Evolutionary conservation across 2,329 filamentous ascomycete species (phyloP).

Genomic region (Microcera coccophila): DNA sequence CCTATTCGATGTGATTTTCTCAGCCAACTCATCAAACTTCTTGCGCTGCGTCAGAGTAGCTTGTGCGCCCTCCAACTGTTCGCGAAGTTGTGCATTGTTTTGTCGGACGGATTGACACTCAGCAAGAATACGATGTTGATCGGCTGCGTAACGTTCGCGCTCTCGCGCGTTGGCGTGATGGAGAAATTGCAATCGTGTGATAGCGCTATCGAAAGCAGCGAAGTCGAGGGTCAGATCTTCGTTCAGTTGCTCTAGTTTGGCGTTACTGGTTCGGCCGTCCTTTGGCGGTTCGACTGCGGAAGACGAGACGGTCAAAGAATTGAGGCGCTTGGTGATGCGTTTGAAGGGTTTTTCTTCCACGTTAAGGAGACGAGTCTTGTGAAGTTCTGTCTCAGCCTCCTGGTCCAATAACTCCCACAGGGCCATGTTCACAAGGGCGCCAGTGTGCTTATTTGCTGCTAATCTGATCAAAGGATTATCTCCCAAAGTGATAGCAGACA

Average conservation of each 20-base stretch:
- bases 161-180: conserved; percentile 78
- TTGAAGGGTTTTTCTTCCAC: conserved; percentile 93
- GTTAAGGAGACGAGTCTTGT: conserved; percentile 80
- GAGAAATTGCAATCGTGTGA: conserved; percentile 84
- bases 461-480: too few species aligned
- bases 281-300: conserved; percentile 31
- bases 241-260: conserved; percentile 62
- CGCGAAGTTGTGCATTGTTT: conserved; percentile 67
- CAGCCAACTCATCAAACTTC: conserved; percentile 81
- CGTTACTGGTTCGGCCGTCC: conserved; percentile 39
- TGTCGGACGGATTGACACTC: conserved; percentile 75
- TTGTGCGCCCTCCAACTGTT: conserved; percentile 73
- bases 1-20: conserved; percentile 78
- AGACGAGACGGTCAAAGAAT: conserved; percentile 61
- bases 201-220: conserved; percentile 78
- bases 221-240: conserved; percentile 87
- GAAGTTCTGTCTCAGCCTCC: conserved; percentile 75
- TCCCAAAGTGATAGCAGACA: too few species aligned
- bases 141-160: conserved; percentile 74
- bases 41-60: conserved; percentile 74
- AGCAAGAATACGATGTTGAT: conserved; percentile 73
- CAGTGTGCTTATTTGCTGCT: too few species aligned
- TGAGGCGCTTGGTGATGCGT: conserved; percentile 77
- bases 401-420: conserved; percentile 68
- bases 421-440: conserved; percentile 32